Evolutionary conservation across 306 rosid species (phyloP).

Genomic region (Casuarina equisetifolia): DNA sequence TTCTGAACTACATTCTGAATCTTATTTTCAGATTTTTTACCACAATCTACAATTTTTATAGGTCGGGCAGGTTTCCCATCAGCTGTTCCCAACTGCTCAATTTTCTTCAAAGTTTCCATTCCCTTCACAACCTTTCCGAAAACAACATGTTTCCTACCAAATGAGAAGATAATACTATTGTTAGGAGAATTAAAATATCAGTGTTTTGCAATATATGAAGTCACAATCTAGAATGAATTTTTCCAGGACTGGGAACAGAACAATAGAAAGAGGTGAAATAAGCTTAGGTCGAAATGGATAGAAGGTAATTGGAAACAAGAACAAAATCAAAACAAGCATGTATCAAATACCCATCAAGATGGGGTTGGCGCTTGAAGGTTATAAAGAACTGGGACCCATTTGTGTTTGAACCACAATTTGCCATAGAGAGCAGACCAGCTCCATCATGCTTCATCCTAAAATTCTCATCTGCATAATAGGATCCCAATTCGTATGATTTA

Average conservation of each 20-base stretch:
- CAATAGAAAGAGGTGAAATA: not conserved
- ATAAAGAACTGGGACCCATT: slow-evolving; percentile 98
- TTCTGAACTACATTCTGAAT: slow-evolving; percentile 44
- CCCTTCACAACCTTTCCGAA: slow-evolving; percentile 88
- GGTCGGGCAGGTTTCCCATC: slow-evolving; percentile 73
- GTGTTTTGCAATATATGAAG: slow-evolving; percentile 13
- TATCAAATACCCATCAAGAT: slow-evolving; percentile 78
- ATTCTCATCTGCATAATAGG: slow-evolving; percentile 75
- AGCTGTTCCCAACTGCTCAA: slow-evolving; percentile 72
- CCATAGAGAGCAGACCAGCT: slow-evolving; percentile 94
- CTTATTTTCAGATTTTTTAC: slow-evolving; percentile 61
- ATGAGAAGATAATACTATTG: slow-evolving; percentile 8
- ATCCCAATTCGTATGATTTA: slow-evolving; percentile 16
- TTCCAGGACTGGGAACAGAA: not conserved
- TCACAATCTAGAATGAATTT: not conserved
- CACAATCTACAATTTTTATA: slow-evolving; percentile 85
- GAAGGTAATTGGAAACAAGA: slow-evolving; percentile 12
- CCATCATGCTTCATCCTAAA: slow-evolving; percentile 76
- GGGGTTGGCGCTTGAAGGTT: slow-evolving; percentile 79
- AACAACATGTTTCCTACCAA: slow-evolving; percentile 88
- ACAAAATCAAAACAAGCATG: slow-evolving; percentile 19
- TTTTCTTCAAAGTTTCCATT: slow-evolving; percentile 68
- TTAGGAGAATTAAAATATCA: slow-evolving; percentile 4
- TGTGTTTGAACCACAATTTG: slow-evolving; percentile 91
- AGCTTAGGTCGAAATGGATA: not conserved